Percentiles rank a stretch among this genome's conserved stretches.
Evolutionary conservation across 2,329 filamentous ascomycete species (phyloP).

Genomic region (Escovopsis sp.): DNA sequence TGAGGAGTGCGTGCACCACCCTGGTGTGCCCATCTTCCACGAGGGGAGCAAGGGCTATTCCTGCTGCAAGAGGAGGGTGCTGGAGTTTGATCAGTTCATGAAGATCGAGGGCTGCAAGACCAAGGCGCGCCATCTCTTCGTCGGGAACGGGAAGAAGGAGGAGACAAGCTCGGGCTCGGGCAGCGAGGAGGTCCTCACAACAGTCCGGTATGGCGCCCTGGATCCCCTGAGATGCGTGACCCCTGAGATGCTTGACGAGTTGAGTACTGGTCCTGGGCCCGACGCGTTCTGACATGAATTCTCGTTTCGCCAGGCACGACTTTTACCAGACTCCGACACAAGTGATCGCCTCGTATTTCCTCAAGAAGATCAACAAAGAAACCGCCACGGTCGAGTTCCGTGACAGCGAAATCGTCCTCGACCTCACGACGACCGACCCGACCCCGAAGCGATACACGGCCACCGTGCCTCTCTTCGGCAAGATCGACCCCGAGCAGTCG

Average conservation of each 20-base stretch:
- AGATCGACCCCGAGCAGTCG: conserved; percentile 62
- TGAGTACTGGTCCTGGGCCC: no score
- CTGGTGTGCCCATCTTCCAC: conserved; percentile 85
- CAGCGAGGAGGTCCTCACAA: conserved; percentile 63
- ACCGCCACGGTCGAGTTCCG: conserved; percentile 58
- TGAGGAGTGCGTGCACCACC: conserved; percentile 78
- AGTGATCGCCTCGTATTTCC: conserved; percentile 83
- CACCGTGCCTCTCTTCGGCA: conserved; percentile 58
- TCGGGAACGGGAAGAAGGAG: conserved; percentile 63
- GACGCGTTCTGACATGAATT: no score
- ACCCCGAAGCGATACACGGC: conserved; percentile 64
- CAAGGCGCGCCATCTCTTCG: conserved; percentile 69
- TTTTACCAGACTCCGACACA: conserved; percentile 84
- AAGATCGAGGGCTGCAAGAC: conserved; percentile 84
- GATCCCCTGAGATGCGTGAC: background rate
- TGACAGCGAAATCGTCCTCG: conserved; percentile 49
- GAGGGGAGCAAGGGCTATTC: conserved; percentile 97
- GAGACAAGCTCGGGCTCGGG: conserved; percentile 37
- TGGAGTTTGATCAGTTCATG: conserved; percentile 98
- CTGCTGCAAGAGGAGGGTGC: conserved; percentile 86
- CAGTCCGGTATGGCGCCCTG: conserved; percentile 44
- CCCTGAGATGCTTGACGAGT: no score
- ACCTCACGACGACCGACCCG: conserved; percentile 72
- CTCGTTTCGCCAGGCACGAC: conserved; percentile 39
- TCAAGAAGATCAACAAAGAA: conserved; percentile 91